phyloP scores from a whole-genome alignment of 352 stramenopile species.

The Pythium phragmitis region DNA sequence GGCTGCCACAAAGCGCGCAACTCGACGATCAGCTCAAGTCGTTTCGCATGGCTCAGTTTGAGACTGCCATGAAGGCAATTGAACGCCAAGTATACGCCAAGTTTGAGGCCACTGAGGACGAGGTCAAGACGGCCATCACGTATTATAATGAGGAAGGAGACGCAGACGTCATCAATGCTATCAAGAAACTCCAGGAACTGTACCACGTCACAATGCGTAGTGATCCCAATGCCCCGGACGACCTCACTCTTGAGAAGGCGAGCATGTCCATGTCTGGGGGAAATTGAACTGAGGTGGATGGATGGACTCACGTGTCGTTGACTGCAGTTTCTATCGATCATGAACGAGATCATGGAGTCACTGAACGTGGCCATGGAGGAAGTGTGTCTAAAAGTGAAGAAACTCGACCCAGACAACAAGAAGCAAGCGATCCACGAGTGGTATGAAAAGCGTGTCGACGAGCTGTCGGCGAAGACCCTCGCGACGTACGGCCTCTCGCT shows the following conservation, averaged over 20 bases:
- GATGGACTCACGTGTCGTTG: no score
- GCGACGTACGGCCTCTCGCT: constrained; percentile 84
- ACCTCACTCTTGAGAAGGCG: constrained; percentile 79
- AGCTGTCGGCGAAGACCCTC: constrained; percentile 80
- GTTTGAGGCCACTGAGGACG: constrained; percentile 86
- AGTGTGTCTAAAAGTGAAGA: constrained; percentile 85
- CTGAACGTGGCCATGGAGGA: constrained; percentile 89
- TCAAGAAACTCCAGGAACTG: constrained; percentile 84
- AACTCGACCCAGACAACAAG: constrained; percentile 88
- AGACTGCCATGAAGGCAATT: constrained; percentile 89
- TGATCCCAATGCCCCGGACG: constrained; percentile 75
- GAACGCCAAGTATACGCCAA: constrained; percentile 87
- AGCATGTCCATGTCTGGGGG: not conserved
- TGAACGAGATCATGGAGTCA: constrained; percentile 89
- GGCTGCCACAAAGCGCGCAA: constrained; percentile 67
- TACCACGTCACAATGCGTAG: constrained; percentile 85
- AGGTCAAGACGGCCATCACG: constrained; percentile 82
- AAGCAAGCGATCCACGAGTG: constrained; percentile 86
- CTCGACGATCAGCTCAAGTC: constrained; percentile 84
- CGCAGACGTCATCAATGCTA: constrained; percentile 80
- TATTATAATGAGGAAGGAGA: constrained; percentile 88
- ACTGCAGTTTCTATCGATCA: constrained; percentile 77
- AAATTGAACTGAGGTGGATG: not conserved
- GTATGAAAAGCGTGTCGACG: constrained; percentile 87
- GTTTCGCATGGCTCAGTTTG: constrained; percentile 88